These are phyloP conservation scores for Psilocybe sp. DNA, from an alignment of 768 basidiomycete genomes.

Conservation along the genomic window DNA sequence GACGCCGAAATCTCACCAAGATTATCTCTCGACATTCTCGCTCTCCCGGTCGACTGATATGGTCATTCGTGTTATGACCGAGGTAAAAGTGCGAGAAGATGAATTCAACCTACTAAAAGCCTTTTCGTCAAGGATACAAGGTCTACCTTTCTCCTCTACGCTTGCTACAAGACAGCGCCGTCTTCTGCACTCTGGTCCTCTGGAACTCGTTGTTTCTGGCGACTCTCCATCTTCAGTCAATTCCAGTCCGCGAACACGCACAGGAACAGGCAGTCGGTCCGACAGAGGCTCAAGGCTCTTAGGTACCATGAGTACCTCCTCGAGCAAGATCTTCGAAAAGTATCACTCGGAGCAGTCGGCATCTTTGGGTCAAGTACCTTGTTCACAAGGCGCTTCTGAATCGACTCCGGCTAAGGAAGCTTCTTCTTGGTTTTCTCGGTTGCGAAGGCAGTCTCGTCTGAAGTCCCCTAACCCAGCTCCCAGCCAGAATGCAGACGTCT, in stretches of 20 bases:
- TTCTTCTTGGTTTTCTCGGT: conserved; percentile 22
- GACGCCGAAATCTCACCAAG: conserved; percentile 69
- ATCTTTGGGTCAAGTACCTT: conserved; percentile 14
- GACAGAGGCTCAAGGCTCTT: conserved; percentile 31
- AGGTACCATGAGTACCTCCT: conserved; percentile 40
- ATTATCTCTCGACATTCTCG: conserved; percentile 67
- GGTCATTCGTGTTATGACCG: conserved; percentile 74
- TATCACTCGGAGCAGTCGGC: conserved; percentile 37
- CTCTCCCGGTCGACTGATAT: conserved; percentile 65
- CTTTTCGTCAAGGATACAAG: conserved; percentile 56
- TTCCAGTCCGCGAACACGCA: conserved; percentile 6
- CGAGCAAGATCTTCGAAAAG: conserved; percentile 40
- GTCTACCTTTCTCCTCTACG: conserved; percentile 47
- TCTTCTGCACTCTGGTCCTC: conserved; percentile 64
- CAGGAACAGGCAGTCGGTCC: conserved; percentile 6
- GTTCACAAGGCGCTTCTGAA: conserved; percentile 1
- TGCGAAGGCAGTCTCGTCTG: conserved; percentile 15
- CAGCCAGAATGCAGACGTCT: not conserved
- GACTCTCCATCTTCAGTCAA: conserved; percentile 3
- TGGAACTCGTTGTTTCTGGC: conserved; percentile 44
- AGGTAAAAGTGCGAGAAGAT: conserved; percentile 84
- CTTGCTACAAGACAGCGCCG: conserved; percentile 74
- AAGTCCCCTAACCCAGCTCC: conserved; percentile 13
- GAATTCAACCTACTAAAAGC: conserved; percentile 76
- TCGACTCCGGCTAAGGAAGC: conserved; percentile 18